Evolutionary conservation across 192 early-diverging fungal genomes (phyloP), one percentile per base, ranked within the genome.

Genomic region (Allomyces macrogynus): DNA sequence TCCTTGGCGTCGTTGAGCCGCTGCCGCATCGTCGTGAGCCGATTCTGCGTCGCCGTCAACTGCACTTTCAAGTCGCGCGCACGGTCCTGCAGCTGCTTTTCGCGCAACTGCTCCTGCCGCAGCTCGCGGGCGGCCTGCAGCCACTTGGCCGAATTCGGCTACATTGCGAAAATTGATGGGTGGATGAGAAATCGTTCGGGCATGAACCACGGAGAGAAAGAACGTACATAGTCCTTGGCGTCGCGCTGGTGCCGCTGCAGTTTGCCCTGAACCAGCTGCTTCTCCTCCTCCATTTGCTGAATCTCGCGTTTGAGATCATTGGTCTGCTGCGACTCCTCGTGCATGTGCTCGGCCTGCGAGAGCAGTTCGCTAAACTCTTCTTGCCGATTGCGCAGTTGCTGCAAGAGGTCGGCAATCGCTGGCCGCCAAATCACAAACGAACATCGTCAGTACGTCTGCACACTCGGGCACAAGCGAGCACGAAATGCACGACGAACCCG

Each of bases 261-360:
- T 57, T 81, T 83, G 62, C 64, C 74, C 49, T 68, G 43, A 43
- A 83, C 76, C 61, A 81, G 81, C 70, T 82, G 80, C 69, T 83
- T 83, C 67, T 83, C 81, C 63, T 83, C 81, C 63, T 83, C 81
- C 75, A 81, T 77, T 64, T 78, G 74, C 69, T 80, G 78, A 49
- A 83, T 83, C 67, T 83, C 81, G 40, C 73, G 67, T 61, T 82
- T 82, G 23, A 83, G 42, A 22, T 67, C 63, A 4, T 70, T 69
- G 10, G 80, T 57, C 20, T 57, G 49, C 49, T 57, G 49, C 3
- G 49, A 57, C 12, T 14, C 12, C 3, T 14, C 49, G 20, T 57
- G 49, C 49, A 57, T 57, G 12, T 14, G 16, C 49, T 57, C 49
- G 49, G 49, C 49, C 49, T 57, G 49, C 12, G 12, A 20, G 49